A percentile compares a stretch with the other conserved stretches of the same genome.
Evolutionary conservation across 2,329 filamentous ascomycete genomes (phyloP).

Genomic region (Aspergillus quadrilineatus): DNA sequence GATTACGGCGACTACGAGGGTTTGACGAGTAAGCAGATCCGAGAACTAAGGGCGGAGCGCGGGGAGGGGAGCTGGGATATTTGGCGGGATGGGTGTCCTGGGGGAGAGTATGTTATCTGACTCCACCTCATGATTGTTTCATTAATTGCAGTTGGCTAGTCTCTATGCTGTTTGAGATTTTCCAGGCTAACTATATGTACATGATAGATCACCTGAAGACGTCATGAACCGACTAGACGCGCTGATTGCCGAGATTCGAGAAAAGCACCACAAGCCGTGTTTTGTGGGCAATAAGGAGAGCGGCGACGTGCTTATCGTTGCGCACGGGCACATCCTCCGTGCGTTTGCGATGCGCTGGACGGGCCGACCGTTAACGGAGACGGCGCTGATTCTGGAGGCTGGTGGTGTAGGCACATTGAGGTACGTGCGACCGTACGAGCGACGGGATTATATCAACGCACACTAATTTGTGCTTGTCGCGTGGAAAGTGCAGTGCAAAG

Average conservation of each 20-base stretch:
- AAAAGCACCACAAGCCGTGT: conserved; percentile 61
- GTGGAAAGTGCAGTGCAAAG: not conserved
- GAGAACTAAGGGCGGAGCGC: conserved; percentile 54
- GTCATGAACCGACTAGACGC: conserved; percentile 71
- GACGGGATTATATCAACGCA: not conserved
- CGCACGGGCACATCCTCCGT: conserved; percentile 84
- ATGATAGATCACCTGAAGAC: conserved; percentile 64
- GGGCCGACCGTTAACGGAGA: conserved; percentile 69
- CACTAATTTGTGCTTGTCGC: not conserved
- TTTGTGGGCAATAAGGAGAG: conserved; percentile 55
- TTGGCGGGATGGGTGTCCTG: conserved; percentile 83
- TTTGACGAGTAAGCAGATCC: conserved; percentile 69
- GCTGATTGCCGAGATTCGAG: conserved; percentile 72
- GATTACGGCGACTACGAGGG: conserved; percentile 88
- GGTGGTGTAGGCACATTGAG: conserved; percentile 81
- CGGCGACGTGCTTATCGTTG: conserved; percentile 78
- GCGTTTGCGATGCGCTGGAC: conserved; percentile 88
- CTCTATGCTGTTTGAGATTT: not conserved
- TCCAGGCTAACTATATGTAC: not conserved
- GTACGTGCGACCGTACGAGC: conserved; percentile 38
- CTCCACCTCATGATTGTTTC: not conserved
- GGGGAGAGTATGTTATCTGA: conserved; percentile 66
- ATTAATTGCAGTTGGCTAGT: not conserved
- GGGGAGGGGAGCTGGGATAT: conserved; percentile 73
- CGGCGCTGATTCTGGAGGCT: conserved; percentile 79